Evolutionary conservation across 495 filamentous ascomycete genomes (phyloP), one percentile per base, ranked within the genome.

Genomic region (Daldinia bambusicola): DNA sequence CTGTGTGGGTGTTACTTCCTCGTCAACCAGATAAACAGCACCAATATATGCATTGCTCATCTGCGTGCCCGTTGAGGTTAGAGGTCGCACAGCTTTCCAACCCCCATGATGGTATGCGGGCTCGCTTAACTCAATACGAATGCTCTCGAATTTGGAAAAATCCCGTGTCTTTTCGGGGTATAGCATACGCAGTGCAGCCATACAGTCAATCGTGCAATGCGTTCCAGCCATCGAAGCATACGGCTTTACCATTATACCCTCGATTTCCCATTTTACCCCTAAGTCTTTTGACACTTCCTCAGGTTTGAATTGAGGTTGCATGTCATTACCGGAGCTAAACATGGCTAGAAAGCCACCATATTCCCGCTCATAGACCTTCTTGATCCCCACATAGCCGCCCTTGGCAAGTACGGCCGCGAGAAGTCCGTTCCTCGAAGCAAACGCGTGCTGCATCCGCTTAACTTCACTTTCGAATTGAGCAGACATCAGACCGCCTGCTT

Each of bases 361-460:
- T 7, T 56, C 63, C 22, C 79, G 66, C 55, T 85, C 81, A 36
- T 78, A 81, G 0, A 84, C 79, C 43, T 82, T 79, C 59, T 82
- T 80, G 50, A 86, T 84, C 0, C 83, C 84, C 6, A 67, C 63
- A 67, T 85, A 85, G 0, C 75, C 79, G 2, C 60, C 55, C 13
- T 74, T 64, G 3, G 82, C 80, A 41, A 84, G 52, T 9, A 85
- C 55, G 4, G 81, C 79, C 0, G 61, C 80, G 32, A 85, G 75
- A 1, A 84, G 77, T 0, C 82, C 83, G 50, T 80, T 85, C 1
- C 82, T 77, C 10, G 82, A 79, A 0, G 81, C 81, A 58, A 85
- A 84, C 1, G 77, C 82, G 56, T 84, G 83, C 63, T 84, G 80
- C 80, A 84, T 81, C 5, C 80, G 76, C 65, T 84, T 85, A 1